Evolutionary conservation across 2,329 filamentous ascomycete genomes (phyloP).

Genomic region (Aspergillus novoparasiticus): DNA sequence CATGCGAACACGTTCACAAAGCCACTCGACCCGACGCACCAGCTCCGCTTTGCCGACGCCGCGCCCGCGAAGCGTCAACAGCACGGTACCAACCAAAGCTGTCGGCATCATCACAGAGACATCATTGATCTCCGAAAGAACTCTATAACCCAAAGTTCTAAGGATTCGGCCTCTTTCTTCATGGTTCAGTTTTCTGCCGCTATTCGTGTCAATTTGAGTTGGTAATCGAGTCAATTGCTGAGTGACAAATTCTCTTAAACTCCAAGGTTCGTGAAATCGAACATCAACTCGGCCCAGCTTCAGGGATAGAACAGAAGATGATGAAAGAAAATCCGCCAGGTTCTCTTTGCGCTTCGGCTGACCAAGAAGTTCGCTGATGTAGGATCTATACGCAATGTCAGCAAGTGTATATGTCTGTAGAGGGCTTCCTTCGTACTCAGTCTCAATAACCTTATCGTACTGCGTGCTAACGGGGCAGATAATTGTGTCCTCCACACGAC

Average conservation of each 20-base stretch:
- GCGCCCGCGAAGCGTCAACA: conserved; percentile 86
- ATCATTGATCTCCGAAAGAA: conserved; percentile 90
- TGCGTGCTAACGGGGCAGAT: conserved; percentile 96
- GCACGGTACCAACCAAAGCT: conserved; percentile 88
- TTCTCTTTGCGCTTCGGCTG: conserved; percentile 97
- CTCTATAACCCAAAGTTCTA: conserved; percentile 85
- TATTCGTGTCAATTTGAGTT: conserved; percentile 37
- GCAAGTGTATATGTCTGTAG: not conserved
- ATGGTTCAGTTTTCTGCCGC: conserved; percentile 47
- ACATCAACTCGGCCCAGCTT: conserved; percentile 92
- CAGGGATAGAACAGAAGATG: conserved; percentile 84
- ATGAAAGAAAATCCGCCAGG: conserved; percentile 81
- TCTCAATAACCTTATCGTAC: conserved; percentile 98
- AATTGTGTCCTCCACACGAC: conserved; percentile 84
- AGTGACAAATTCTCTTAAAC: conserved; percentile 76
- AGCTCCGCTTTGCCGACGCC: conserved; percentile 88
- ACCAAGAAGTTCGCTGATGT: conserved; percentile 90
- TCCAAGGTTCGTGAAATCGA: conserved; percentile 96
- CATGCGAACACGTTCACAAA: conserved; percentile 75
- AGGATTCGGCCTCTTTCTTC: conserved; percentile 71
- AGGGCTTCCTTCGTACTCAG: conserved; percentile 58
- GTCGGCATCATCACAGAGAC: conserved; percentile 99
- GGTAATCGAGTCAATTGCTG: conserved; percentile 69
- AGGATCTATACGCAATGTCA: conserved; percentile 59
- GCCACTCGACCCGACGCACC: conserved; percentile 85